Evolutionary conservation across 2,329 filamentous ascomycete species (phyloP).

Genomic region (Dichotomopilus funicola): DNA sequence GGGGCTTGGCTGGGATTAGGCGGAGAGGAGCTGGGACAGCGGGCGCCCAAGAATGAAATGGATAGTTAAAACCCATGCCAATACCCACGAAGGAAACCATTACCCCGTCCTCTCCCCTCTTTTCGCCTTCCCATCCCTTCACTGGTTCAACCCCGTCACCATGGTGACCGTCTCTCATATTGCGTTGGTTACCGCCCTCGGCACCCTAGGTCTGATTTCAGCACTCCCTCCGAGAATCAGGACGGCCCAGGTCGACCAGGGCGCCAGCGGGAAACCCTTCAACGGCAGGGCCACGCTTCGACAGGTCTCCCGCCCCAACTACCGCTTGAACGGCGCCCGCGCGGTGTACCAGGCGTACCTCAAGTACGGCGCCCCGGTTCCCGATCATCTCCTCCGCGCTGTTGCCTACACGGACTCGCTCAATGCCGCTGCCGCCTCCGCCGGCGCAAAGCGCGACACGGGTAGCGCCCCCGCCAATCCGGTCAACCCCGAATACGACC

Average conservation of each 20-base stretch:
- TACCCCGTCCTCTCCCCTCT: background rate
- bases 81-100: background rate
- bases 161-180: slow-evolving; percentile 19
- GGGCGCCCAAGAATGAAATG: too few species aligned
- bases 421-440: background rate
- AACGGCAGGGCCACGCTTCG: slow-evolving; percentile 25
- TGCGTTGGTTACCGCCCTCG: slow-evolving; percentile 14
- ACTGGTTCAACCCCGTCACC: background rate
- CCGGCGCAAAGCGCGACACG: slow-evolving; percentile 14
- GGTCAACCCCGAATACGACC: slow-evolving; percentile 25
- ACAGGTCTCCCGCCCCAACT: slow-evolving; percentile 29
- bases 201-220: slow-evolving; percentile 16
- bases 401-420: slow-evolving; percentile 23
- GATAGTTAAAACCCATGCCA: too few species aligned
- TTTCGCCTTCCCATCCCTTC: background rate
- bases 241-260: slow-evolving; percentile 15
- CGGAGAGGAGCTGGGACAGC: too few species aligned
- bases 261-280: background rate
- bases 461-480: slow-evolving; percentile 28
- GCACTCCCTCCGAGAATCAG: slow-evolving; percentile 23
- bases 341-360: slow-evolving; percentile 34
- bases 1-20: too few species aligned
- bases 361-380: slow-evolving; percentile 33
- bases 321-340: slow-evolving; percentile 30
- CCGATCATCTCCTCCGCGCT: slow-evolving; percentile 28